Conservation (phyloP, 371 early-diverging fungal genomes). For the Rhizomucor pusillus region DNA sequence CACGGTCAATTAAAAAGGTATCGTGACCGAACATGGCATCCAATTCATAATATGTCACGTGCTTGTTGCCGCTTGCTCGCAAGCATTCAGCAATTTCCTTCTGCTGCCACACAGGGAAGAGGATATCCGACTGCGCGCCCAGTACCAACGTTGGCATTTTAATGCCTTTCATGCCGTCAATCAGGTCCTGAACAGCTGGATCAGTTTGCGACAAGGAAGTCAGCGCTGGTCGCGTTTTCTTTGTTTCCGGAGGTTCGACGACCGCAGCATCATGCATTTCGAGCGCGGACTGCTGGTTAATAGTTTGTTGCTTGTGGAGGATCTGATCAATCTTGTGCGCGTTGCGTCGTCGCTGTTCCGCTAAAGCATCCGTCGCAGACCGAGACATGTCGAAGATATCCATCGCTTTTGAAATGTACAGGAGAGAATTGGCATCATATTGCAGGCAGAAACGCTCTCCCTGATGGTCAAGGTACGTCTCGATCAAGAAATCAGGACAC, state of each 20-base stretch:
- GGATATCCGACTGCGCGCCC: conserved; percentile 92
- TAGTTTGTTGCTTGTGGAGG: conserved; percentile 15
- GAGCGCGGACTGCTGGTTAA: conserved; percentile 33
- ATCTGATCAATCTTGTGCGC: conserved; percentile 27
- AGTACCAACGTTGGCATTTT: conserved; percentile 82
- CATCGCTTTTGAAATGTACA: conserved; percentile 97
- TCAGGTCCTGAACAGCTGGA: conserved; percentile 52
- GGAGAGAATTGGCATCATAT: conserved; percentile 92
- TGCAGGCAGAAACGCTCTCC: conserved; percentile 89
- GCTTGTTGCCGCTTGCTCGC: conserved; percentile 76
- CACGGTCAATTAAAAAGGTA: conserved; percentile 90
- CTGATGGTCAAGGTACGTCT: conserved; percentile 95
- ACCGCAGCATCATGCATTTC: conserved; percentile 17
- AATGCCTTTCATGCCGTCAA: conserved; percentile 55
- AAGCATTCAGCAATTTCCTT: conserved; percentile 90
- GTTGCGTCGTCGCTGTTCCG: conserved; percentile 43
- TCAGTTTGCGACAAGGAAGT: conserved; percentile 35
- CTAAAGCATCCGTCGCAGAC: conserved; percentile 45
- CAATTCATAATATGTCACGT: conserved; percentile 94
- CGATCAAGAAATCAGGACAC: conserved; percentile 93
- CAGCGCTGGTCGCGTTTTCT: conserved; percentile 14
- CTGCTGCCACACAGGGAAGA: conserved; percentile 95
- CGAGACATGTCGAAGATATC: conserved; percentile 93
- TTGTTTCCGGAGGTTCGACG: not conserved
- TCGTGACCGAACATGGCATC: conserved; percentile 97